Evolutionary conservation across 2,329 filamentous ascomycete species (phyloP).

Genomic region (Fusarium continuum): DNA sequence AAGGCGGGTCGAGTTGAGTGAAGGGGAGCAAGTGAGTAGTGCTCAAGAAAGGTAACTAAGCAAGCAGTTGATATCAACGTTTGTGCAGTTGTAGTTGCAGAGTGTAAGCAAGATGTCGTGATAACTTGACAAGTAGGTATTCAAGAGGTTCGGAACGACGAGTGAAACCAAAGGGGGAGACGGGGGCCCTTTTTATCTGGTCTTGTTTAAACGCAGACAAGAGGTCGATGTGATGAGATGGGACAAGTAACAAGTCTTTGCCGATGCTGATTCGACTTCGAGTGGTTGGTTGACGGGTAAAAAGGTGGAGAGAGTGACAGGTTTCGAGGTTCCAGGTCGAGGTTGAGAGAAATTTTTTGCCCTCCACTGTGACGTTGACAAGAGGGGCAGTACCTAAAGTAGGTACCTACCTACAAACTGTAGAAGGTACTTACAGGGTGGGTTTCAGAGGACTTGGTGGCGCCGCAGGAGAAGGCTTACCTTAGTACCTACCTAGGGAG

Average conservation of each 20-base stretch:
- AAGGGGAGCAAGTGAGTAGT: constrained; percentile 10
- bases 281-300: constrained; percentile 20
- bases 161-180: not conserved
- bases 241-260: constrained; percentile 22
- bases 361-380: constrained; percentile 43
- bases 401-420: not conserved
- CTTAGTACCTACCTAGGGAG: too few relatives aligned
- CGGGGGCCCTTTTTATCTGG: constrained; percentile 30
- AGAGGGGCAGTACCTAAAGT: constrained; percentile 29
- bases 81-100: not conserved
- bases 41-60: constrained; percentile 2
- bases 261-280: constrained; percentile 9
- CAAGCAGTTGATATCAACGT: not conserved
- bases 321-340: not conserved
- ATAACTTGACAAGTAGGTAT: constrained; percentile 14
- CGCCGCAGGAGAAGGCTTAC: too few relatives aligned
- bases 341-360: constrained; percentile 35
- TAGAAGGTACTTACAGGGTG: constrained; percentile 6
- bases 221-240: constrained; percentile 5
- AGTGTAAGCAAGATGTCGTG: not conserved
- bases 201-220: constrained; percentile 5
- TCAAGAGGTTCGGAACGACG: not conserved
- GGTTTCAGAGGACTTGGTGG: constrained; percentile 5
- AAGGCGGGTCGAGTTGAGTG: constrained; percentile 59
- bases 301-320: constrained; percentile 22